A percentile compares a stretch with the other conserved stretches of the same genome.
These are phyloP conservation scores for Boletus sensibilis DNA, from an alignment of 768 basidiomycete species.

Conservation along the genomic window DNA sequence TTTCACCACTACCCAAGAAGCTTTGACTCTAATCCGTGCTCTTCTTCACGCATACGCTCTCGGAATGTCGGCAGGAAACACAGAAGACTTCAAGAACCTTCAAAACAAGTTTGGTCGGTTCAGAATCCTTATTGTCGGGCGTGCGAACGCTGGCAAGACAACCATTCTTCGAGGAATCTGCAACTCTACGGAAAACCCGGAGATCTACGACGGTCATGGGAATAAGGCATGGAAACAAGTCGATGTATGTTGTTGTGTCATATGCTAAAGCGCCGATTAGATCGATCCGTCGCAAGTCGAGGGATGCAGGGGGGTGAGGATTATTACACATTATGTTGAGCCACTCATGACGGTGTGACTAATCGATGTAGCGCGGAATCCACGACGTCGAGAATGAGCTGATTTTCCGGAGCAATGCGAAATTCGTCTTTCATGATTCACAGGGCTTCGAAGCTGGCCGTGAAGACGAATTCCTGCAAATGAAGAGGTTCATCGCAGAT, in stretches of 20 bases:
- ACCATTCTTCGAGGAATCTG: conserved; percentile 4
- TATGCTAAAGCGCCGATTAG: not conserved
- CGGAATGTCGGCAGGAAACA: not conserved
- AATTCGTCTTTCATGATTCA: conserved; percentile 4
- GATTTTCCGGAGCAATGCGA: not conserved
- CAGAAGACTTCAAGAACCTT: not conserved
- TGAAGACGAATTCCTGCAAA: not conserved
- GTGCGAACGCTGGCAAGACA: conserved; percentile 5
- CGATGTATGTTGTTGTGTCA: not conserved
- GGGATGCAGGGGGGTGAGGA: not conserved
- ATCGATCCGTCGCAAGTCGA: conserved; percentile 1
- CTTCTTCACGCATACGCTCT: not conserved
- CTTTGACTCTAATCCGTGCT: not conserved
- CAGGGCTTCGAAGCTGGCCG: conserved; percentile 8
- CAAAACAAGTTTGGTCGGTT: not conserved
- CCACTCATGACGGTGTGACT: too few relatives aligned
- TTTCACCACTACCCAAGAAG: not conserved
- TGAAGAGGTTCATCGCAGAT: conserved; percentile 4
- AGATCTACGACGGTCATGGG: conserved; percentile 1
- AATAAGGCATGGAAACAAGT: not conserved
- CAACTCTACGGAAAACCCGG: conserved; percentile 1
- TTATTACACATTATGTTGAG: too few relatives aligned
- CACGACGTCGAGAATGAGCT: not conserved
- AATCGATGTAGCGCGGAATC: not conserved
- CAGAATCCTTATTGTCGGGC: conserved; percentile 1